Conservation (phyloP, 2,329 filamentous ascomycete species). For the Didymellaceae sp. region DNA sequence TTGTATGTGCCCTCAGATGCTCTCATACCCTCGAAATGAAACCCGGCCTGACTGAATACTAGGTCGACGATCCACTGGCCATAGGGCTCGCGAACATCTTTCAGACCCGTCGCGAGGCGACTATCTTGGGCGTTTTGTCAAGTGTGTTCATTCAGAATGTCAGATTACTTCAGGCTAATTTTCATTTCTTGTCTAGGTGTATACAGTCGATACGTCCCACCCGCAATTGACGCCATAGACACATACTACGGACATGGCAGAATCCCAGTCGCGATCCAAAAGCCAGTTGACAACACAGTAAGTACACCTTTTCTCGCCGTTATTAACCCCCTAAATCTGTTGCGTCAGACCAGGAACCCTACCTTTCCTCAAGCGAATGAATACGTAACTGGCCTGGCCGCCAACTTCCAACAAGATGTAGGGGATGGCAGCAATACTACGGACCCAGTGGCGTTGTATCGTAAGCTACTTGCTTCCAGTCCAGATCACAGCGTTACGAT, state of each 20-base stretch:
- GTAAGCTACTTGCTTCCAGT: not conserved
- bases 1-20: too few species aligned
- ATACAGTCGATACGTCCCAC: slow-evolving; percentile 4
- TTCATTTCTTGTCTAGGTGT: not conserved
- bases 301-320: not conserved
- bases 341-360: slow-evolving; percentile 1
- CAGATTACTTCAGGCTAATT: too few species aligned
- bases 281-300: slow-evolving; percentile 7
- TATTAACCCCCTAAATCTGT: not conserved
- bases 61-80: slow-evolving; percentile 7
- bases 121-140: not conserved
- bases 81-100: slow-evolving; percentile 7
- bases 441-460: not conserved
- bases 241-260: slow-evolving; percentile 2
- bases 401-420: not conserved
- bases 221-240: slow-evolving; percentile 7
- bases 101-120: not conserved
- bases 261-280: slow-evolving; percentile 8
- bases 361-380: slow-evolving; percentile 5
- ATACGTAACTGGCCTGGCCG: slow-evolving; percentile 1
- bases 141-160: not conserved
- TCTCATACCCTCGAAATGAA: too few species aligned
- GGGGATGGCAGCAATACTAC: slow-evolving; percentile 6
- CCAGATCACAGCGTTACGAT: not conserved
- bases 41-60: too few species aligned